A percentile compares a stretch with the other conserved stretches of the same genome.
phyloP scores from a whole-genome alignment of 2,329 filamentous ascomycete species.

The Epichloe festucae region DNA sequence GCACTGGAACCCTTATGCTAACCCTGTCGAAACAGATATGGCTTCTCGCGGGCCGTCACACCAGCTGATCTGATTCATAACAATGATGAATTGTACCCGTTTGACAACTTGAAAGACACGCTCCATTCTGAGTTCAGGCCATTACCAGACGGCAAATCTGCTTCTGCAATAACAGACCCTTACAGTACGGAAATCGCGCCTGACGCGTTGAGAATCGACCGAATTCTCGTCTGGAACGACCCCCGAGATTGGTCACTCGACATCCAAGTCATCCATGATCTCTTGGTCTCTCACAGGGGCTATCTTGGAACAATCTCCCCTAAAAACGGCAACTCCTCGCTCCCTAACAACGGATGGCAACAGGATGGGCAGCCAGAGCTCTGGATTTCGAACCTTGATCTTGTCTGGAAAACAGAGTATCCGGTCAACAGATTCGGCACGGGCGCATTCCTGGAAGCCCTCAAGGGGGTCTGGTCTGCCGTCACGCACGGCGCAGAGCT shows the following conservation, averaged over 20 bases:
- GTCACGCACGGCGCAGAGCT: slow-evolving; percentile 53
- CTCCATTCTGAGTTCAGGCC: slow-evolving; percentile 16
- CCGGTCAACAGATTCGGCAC: slow-evolving; percentile 80
- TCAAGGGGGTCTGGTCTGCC: slow-evolving; percentile 62
- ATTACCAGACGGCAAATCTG: slow-evolving; percentile 21
- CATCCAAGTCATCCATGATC: slow-evolving; percentile 68
- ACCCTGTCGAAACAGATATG: slow-evolving; percentile 32
- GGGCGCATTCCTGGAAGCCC: slow-evolving; percentile 73
- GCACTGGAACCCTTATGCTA: neutral
- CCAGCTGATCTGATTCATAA: slow-evolving; percentile 71
- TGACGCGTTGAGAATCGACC: slow-evolving; percentile 62
- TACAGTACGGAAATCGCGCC: slow-evolving; percentile 22
- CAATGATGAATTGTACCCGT: slow-evolving; percentile 71
- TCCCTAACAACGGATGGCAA: slow-evolving; percentile 69
- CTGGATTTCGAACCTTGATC: slow-evolving; percentile 82
- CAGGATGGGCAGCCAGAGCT: slow-evolving; percentile 67
- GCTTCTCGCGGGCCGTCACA: slow-evolving; percentile 71
- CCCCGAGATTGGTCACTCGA: slow-evolving; percentile 95
- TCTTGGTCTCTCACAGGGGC: slow-evolving; percentile 67
- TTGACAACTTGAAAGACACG: slow-evolving; percentile 35
- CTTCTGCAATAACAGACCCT: slow-evolving; percentile 18
- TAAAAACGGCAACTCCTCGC: slow-evolving; percentile 55
- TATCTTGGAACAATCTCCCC: slow-evolving; percentile 66
- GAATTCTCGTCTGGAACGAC: slow-evolving; percentile 89
- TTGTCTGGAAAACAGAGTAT: slow-evolving; percentile 79